phyloP scores from a whole-genome alignment of 768 basidiomycete species.

The Russula sp. region DNA sequence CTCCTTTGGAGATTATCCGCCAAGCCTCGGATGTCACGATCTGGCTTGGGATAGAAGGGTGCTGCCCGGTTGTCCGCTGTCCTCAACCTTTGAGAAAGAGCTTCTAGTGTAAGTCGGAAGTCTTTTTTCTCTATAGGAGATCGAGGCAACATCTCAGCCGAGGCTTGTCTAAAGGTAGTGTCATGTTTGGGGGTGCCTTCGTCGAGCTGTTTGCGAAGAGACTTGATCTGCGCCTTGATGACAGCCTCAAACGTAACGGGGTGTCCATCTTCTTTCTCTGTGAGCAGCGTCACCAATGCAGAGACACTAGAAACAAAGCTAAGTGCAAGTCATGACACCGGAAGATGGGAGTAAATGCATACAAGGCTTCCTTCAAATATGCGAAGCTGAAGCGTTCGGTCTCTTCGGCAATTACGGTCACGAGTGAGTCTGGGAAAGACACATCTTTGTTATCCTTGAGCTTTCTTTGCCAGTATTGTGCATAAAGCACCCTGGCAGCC shows the following conservation, averaged over 20 bases:
- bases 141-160: background rate
- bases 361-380: slow-evolving; percentile 89
- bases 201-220: slow-evolving; percentile 61
- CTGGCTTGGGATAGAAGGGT: slow-evolving; percentile 6
- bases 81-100: background rate
- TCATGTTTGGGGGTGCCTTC: slow-evolving; percentile 31
- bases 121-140: background rate
- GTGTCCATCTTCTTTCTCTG: slow-evolving; percentile 41
- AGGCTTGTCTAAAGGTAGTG: background rate
- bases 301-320: slow-evolving; percentile 49
- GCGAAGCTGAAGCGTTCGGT: slow-evolving; percentile 78
- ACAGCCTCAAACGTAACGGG: slow-evolving; percentile 45
- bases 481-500: slow-evolving; percentile 62
- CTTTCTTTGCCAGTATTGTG: slow-evolving; percentile 77
- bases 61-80: background rate
- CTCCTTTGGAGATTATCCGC: background rate
- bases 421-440: slow-evolving; percentile 60
- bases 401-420: slow-evolving; percentile 49
- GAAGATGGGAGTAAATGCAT: slow-evolving; percentile 29
- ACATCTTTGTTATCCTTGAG: slow-evolving; percentile 56
- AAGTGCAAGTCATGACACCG: background rate
- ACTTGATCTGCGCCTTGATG: slow-evolving; percentile 53
- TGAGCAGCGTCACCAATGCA: slow-evolving; percentile 55
- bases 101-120: background rate
- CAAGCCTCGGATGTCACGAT: slow-evolving; percentile 1